phyloP scores from a whole-genome alignment of 805 yeast species.

The Barnettozyma populi region DNA sequence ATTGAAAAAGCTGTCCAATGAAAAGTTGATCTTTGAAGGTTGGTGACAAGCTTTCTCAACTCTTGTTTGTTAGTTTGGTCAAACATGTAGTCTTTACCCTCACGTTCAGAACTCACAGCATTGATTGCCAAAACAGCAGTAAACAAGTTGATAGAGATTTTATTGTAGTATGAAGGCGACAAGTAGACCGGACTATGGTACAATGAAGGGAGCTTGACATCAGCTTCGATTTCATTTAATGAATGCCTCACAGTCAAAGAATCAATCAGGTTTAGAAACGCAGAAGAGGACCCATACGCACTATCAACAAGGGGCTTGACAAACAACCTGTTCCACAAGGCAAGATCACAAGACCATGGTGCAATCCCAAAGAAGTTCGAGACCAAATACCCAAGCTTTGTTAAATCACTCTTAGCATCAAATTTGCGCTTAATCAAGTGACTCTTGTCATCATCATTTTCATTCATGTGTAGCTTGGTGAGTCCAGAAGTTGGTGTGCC shows the following conservation, averaged over 20 bases:
- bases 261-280: conserved; percentile 38
- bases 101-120: conserved; percentile 68
- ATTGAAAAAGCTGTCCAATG: conserved; percentile 71
- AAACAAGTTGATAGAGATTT: conserved; percentile 55
- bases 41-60: conserved; percentile 50
- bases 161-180: conserved; percentile 60
- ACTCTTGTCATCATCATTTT: conserved; percentile 19
- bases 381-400: conserved; percentile 47
- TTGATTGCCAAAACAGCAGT: conserved; percentile 64
- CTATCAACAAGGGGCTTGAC: conserved; percentile 42
- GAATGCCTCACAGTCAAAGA: conserved; percentile 53
- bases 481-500: conserved; percentile 75
- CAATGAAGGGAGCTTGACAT: conserved; percentile 52
- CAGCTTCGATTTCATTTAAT: conserved; percentile 46
- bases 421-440: conserved; percentile 47
- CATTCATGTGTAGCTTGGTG: conserved; percentile 45
- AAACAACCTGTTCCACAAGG: conserved; percentile 42
- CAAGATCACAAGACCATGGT: conserved; percentile 47
- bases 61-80: conserved; percentile 52
- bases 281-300: conserved; percentile 35
- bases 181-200: conserved; percentile 53
- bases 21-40: conserved; percentile 61
- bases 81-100: conserved; percentile 66
- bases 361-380: conserved; percentile 50
- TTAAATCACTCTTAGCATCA: conserved; percentile 47